Conservation (phyloP, 306 rosid species). For the Citrullus mucosospermus region DNA sequence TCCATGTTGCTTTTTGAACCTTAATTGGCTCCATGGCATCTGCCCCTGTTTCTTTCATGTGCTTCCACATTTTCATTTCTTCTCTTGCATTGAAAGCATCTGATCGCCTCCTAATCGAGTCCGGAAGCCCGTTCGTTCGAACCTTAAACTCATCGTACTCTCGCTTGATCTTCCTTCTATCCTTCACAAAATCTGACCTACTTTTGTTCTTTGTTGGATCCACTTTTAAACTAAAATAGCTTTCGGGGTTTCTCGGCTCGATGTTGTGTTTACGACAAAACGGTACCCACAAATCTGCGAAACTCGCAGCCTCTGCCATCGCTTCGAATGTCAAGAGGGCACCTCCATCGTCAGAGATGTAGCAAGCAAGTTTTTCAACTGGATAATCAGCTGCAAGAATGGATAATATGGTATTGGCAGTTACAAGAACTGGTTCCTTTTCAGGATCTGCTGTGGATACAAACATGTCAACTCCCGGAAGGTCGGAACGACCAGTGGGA, state of each 20-base stretch:
- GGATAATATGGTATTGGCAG: constrained; percentile 86
- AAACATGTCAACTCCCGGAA: constrained; percentile 54
- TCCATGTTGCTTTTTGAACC: constrained; percentile 51
- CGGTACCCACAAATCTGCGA: constrained; percentile 89
- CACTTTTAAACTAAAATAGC: constrained; percentile 55
- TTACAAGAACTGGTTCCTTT: constrained; percentile 83
- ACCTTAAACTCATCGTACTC: constrained; percentile 95
- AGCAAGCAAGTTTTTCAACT: constrained; percentile 71
- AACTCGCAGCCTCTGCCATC: constrained; percentile 91
- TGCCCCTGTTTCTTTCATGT: constrained; percentile 26
- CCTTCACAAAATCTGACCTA: constrained; percentile 69
- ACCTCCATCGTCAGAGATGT: constrained; percentile 85
- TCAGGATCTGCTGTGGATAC: constrained; percentile 90
- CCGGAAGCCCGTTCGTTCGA: constrained; percentile 66
- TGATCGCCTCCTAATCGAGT: constrained; percentile 70
- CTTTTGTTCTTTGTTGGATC: constrained; percentile 83
- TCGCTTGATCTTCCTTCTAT: constrained; percentile 79
- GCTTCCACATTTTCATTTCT: constrained; percentile 43
- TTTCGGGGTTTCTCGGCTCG: constrained; percentile 87
- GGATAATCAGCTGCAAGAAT: constrained; percentile 82
- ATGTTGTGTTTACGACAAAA: constrained; percentile 65
- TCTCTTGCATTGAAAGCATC: constrained; percentile 61
- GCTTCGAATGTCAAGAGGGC: constrained; percentile 76
- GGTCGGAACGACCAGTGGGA: constrained; percentile 36
- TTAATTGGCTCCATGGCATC: constrained; percentile 30